Evolutionary conservation across 805 yeast species (phyloP).

Genomic region (Saccharomycopsis olivae): DNA sequence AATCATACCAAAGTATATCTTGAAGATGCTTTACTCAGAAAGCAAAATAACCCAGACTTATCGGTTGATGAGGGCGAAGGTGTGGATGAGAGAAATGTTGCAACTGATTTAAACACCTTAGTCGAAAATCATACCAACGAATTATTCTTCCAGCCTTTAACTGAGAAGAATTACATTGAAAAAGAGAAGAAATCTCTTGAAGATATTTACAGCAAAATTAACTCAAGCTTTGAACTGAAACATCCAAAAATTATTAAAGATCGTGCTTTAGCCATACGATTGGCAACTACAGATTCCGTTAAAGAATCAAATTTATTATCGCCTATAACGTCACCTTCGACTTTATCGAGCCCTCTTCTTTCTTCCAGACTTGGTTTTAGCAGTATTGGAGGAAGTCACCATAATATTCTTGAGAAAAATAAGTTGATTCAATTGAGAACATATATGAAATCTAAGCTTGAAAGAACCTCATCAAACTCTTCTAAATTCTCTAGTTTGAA

Average conservation of each 20-base stretch:
- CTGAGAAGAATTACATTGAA: slow-evolving; percentile 58
- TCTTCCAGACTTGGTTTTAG: slow-evolving; percentile 2
- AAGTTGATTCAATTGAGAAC: slow-evolving; percentile 43
- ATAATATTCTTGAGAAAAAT: slow-evolving; percentile 27
- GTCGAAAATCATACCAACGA: slow-evolving; percentile 69
- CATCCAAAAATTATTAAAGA: slow-evolving; percentile 29
- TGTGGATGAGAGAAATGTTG: slow-evolving; percentile 25
- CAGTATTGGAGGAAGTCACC: not conserved
- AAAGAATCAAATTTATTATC: slow-evolving; percentile 13
- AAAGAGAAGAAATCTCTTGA: slow-evolving; percentile 62
- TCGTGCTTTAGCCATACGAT: slow-evolving; percentile 24
- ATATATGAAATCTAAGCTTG: slow-evolving; percentile 44
- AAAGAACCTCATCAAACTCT: slow-evolving; percentile 30
- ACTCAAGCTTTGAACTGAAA: slow-evolving; percentile 34
- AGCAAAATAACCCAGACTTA: not conserved
- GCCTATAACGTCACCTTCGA: slow-evolving; percentile 13
- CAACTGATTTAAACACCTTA: slow-evolving; percentile 31
- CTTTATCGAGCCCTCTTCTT: not conserved
- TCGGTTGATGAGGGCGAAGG: not conserved
- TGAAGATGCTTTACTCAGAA: slow-evolving; percentile 16
- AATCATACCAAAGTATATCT: slow-evolving; percentile 17
- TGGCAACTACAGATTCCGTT: slow-evolving; percentile 16
- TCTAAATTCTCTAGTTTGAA: slow-evolving; percentile 19
- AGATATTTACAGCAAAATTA: slow-evolving; percentile 35
- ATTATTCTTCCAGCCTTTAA: slow-evolving; percentile 57